phyloP scores from a whole-genome alignment of 805 yeast genomes.

The Suhomyces canberraensis region DNA sequence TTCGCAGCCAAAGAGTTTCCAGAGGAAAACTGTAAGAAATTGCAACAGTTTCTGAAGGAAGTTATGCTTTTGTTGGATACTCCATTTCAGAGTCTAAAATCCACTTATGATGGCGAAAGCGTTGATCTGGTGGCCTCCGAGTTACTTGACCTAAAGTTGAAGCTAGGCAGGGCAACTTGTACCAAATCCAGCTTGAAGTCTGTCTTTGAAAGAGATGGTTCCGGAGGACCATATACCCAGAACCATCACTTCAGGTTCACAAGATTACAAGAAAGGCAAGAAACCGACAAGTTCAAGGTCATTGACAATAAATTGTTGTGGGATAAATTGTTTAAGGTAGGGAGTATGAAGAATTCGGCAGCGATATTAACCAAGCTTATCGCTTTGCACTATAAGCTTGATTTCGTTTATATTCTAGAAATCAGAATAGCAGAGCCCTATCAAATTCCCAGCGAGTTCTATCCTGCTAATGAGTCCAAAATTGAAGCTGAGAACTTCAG shows the following conservation, averaged over 20 bases:
- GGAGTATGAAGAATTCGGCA: slow-evolving; percentile 47
- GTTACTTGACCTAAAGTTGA: slow-evolving; percentile 27
- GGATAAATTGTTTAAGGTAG: too few relatives aligned
- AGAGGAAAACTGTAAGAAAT: slow-evolving; percentile 28
- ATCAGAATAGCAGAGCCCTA: slow-evolving; percentile 48
- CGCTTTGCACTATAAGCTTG: slow-evolving; percentile 29
- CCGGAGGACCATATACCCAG: slow-evolving; percentile 58
- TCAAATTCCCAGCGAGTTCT: too few relatives aligned
- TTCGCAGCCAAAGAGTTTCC: slow-evolving; percentile 36
- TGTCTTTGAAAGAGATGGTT: slow-evolving; percentile 61
- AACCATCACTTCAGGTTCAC: slow-evolving; percentile 45
- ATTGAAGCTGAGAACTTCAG: too few relatives aligned
- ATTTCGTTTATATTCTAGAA: slow-evolving; percentile 51
- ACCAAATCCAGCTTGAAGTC: slow-evolving; percentile 33
- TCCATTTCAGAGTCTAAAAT: slow-evolving; percentile 20
- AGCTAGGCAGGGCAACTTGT: slow-evolving; percentile 59
- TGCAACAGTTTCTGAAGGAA: slow-evolving; percentile 39
- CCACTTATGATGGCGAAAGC: background rate
- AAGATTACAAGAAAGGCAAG: too few relatives aligned
- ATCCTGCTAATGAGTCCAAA: too few relatives aligned
- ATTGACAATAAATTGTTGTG: too few relatives aligned
- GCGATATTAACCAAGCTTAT: slow-evolving; percentile 36
- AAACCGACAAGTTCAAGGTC: too few relatives aligned
- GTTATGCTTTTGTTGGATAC: slow-evolving; percentile 41
- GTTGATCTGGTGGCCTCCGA: slow-evolving; percentile 15